Percentiles rank a stretch among this genome's conserved stretches.
These are phyloP conservation scores for Cercospora brassicicola DNA, from an alignment of 2,329 filamentous ascomycete genomes.

Conservation along the genomic window DNA sequence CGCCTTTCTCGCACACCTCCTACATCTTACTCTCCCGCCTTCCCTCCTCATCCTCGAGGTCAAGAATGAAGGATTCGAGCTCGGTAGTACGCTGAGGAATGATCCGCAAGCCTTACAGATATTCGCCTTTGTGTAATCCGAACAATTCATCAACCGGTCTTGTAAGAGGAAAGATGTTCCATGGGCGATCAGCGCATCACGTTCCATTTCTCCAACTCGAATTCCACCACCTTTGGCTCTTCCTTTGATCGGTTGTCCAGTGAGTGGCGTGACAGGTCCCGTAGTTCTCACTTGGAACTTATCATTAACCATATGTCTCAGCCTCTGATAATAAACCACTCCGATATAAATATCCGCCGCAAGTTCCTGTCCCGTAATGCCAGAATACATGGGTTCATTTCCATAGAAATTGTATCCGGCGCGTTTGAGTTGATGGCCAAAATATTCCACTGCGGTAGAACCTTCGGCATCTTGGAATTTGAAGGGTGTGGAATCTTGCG, in stretches of 20 bases:
- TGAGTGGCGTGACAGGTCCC: conserved; percentile 83
- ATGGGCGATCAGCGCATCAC: conserved; percentile 90
- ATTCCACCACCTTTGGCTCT: conserved; percentile 96
- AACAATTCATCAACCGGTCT: conserved; percentile 95
- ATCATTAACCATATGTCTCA: conserved; percentile 99
- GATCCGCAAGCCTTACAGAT: conserved; percentile 86
- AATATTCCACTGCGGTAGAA: conserved; percentile 88
- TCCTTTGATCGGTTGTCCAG: conserved; percentile 95
- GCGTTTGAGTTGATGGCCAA: conserved; percentile 90
- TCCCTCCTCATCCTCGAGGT: conserved; percentile 24
- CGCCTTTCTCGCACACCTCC: conserved; percentile 40
- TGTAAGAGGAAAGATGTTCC: conserved; percentile 93
- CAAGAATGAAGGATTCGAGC: conserved; percentile 47
- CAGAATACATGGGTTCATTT: conserved; percentile 98
- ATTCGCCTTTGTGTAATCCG: conserved; percentile 86
- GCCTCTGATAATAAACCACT: conserved; percentile 95
- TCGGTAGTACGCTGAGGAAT: conserved; percentile 84
- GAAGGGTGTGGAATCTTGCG: conserved; percentile 94
- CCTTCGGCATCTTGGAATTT: conserved; percentile 76
- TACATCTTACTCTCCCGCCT: conserved; percentile 38
- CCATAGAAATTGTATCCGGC: conserved; percentile 98
- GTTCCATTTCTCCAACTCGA: conserved; percentile 98
- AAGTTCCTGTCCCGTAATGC: conserved; percentile 92
- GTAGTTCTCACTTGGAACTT: conserved; percentile 98
- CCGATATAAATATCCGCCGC: conserved; percentile 94